These are phyloP conservation scores for Buxus sempervirens DNA, from an alignment of 164 flowering plant genomes.

Conservation along the genomic window DNA sequence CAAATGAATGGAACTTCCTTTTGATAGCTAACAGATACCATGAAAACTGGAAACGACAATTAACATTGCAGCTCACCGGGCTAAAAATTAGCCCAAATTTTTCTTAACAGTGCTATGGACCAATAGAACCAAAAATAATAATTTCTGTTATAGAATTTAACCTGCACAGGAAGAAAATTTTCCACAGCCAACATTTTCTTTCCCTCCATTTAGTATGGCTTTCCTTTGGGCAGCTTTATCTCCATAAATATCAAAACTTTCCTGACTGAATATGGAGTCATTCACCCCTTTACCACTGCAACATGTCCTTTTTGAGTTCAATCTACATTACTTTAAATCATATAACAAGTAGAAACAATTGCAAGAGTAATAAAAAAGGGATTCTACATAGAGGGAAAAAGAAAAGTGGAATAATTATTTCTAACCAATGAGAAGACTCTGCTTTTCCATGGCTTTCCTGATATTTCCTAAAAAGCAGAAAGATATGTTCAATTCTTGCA, in stretches of 20 bases:
- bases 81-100: not conserved
- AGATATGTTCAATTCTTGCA: not conserved
- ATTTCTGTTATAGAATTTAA: conserved; percentile 11
- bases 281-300: conserved; percentile 19
- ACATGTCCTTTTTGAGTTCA: not conserved
- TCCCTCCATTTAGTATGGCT: conserved; percentile 13
- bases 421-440: conserved; percentile 8
- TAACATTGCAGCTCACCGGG: too few relatives aligned
- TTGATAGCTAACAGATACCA: too few relatives aligned
- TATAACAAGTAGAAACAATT: not conserved
- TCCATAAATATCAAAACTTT: conserved; percentile 12
- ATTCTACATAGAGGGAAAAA: too few relatives aligned
- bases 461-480: conserved; percentile 3
- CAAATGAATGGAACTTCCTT: too few relatives aligned
- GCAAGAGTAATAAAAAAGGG: not conserved
- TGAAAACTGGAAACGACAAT: too few relatives aligned
- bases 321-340: not conserved
- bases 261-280: conserved; percentile 18
- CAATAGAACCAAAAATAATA: not conserved
- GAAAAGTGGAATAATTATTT: not conserved
- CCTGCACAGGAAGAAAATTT: conserved; percentile 17
- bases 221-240: conserved; percentile 14
- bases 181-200: conserved; percentile 3
- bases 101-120: too few relatives aligned
- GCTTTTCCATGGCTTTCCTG: conserved; percentile 3